Base-by-base conservation (phyloP, 2,329 filamentous ascomycete species). In the Massarina eburnea region DNA sequence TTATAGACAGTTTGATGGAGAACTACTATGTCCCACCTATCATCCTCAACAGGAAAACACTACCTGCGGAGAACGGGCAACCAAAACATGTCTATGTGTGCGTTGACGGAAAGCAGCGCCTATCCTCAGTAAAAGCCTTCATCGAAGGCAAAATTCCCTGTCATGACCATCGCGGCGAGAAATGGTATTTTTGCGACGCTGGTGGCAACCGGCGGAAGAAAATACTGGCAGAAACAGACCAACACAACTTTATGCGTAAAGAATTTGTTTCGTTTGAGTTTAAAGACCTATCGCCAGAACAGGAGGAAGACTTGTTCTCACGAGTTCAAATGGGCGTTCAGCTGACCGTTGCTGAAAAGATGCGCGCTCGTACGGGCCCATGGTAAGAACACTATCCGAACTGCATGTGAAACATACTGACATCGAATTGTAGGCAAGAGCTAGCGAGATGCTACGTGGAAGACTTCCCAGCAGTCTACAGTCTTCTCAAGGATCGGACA, bases 281-380 rank as follows among this genome's bases (percentile, higher is more conserved):
- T 49, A 51, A 59, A 5, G 59, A 72, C 17, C 54, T 78, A 3
- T 62, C 57, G 3, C 47, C 59, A 10, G 62, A 67, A 10, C 73
- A 76, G 41, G 75, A 77, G 48, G 74, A 78, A 44, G 76, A 76
- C 9, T 66, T 77, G 39, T 78, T 78, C 48, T 70, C 73, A 6
- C 62, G 75, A 12, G 75, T 78, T 0, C 75, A 78, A 41, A 67
- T 73, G 47, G 76, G 75, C 8, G 58, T 77, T 6, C 69, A 71
- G 22, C 64, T 78, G 3, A 73, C 67, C 3, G 59, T 66, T 8
- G 75, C 74, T 0, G 76, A 78, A 51, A 76, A 75, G 52, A 71
- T 77, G 58, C 68, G 71, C 38, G 76, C 74, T 17, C 68, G 69
- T 39, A 71, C 66, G 0, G 74, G 74, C 1, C 66, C 69, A 8